Base-by-base conservation (phyloP, 1,284 basidiomycete species). In the Apiotrichum gracile region DNA sequence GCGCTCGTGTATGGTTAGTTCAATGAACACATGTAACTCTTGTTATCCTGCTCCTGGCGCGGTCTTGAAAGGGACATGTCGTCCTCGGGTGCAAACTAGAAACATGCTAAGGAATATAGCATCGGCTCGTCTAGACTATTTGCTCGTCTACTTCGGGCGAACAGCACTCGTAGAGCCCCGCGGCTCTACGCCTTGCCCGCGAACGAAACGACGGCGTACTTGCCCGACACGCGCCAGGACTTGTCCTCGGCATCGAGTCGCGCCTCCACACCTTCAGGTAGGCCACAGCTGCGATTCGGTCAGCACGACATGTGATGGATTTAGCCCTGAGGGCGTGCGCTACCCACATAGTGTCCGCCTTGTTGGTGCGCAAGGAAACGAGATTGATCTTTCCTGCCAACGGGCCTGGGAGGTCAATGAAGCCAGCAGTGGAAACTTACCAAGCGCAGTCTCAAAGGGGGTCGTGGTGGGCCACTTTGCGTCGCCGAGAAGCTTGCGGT, bases 361-460 rank as follows among this genome's bases (percentile, higher is more conserved):
- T 97, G 78, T 89, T 92, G 1, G 94, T 98, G 24, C 94, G 82
- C 54, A 97, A 76, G 62, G 88, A 90, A 27, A 96, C 76, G 22
- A 96, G 73, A 4, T 86, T 86, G 72, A 96, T 86, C 9, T 84
- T 78, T 2, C 90, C 88, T 0, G 83, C 83, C 17, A 94, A 74
- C 0, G 88, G 87, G 5, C 88, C 88, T 88, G 61, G 37, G 21
- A 26, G 61, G 55, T 43, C 57, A 41, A 40, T 21, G 38, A 35
- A 3, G n/a, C 2, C 5, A 3, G 17, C 19, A 21, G 7, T 34
- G n/a, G 4, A 14, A 63, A 59, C 51, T 65, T 68, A 83, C 92
- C 93, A 12, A 97, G 73, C 0, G 91, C 91, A 9, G 80, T 77
- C 29, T 80, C 76, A 73, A 97, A 93, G 0, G 86, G 77, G 0